Percentiles rank a stretch among this genome's conserved stretches.
Conservation (phyloP, 1,284 basidiomycete genomes). For the Phellinidium pouzarii region DNA sequence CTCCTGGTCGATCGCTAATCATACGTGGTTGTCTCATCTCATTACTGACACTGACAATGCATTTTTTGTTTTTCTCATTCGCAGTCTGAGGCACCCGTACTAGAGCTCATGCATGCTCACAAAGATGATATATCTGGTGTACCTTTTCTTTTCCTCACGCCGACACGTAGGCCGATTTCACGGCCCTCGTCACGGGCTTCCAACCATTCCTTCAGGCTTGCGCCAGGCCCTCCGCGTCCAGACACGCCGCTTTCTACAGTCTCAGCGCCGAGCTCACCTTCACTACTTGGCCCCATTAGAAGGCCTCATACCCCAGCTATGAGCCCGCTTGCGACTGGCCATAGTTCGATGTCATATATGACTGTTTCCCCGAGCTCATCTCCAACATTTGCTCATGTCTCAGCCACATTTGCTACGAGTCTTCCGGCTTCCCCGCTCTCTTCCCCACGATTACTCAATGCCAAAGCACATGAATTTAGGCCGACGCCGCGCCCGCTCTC, state of each 20-base stretch:
- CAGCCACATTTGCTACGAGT: conserved; percentile 57
- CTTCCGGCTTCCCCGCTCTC: conserved; percentile 50
- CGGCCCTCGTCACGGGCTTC: conserved; percentile 78
- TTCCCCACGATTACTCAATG: conserved; percentile 51
- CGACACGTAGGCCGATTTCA: conserved; percentile 69
- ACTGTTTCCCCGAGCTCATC: conserved; percentile 57
- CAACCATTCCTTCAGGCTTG: conserved; percentile 55
- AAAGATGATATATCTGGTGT: conserved; percentile 76
- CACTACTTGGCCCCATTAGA: conserved; percentile 57
- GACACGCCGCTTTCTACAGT: conserved; percentile 49
- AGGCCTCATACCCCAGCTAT: conserved; percentile 70
- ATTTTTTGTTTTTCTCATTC: conserved; percentile 17
- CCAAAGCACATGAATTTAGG: conserved; percentile 61
- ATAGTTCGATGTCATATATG: conserved; percentile 51
- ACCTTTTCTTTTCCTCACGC: conserved; percentile 74
- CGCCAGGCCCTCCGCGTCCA: conserved; percentile 44
- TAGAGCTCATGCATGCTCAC: conserved; percentile 84
- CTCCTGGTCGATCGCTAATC: background rate
- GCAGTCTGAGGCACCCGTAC: conserved; percentile 69
- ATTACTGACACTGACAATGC: conserved; percentile 18
- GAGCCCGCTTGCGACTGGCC: conserved; percentile 58
- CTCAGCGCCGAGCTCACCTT: conserved; percentile 61
- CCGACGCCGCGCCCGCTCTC: conserved; percentile 71
- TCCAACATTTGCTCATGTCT: conserved; percentile 55
- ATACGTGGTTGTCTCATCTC: background rate